A percentile compares a stretch with the other conserved stretches of the same genome.
These are phyloP conservation scores for Musa acuminata DNA, from an alignment of 176 grass and related monocot genomes.

Conservation along the genomic window DNA sequence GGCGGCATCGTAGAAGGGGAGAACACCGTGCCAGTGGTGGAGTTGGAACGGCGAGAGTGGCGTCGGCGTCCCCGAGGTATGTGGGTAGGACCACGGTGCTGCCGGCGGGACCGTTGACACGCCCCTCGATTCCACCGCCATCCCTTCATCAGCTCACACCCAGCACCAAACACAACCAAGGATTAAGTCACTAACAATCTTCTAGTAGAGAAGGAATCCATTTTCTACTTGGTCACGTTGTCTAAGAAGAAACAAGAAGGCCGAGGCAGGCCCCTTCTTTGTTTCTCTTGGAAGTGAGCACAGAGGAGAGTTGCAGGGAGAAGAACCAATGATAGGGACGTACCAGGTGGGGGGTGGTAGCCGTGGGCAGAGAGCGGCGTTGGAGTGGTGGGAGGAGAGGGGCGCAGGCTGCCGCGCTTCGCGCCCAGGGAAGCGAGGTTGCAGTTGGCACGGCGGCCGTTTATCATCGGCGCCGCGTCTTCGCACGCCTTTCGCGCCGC, in stretches of 20 bases:
- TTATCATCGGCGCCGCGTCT: conserved; percentile 73
- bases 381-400: conserved; percentile 52
- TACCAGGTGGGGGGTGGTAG: not conserved
- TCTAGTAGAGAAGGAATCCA: too few species aligned
- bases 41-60: conserved; percentile 29
- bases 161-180: not conserved
- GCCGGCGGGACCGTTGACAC: conserved; percentile 31
- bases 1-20: conserved; percentile 76
- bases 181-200: not conserved
- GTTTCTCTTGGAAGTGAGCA: not conserved
- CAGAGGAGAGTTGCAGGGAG: not conserved
- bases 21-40: conserved; percentile 50
- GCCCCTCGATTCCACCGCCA: conserved; percentile 58
- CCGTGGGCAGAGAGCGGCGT: conserved; percentile 29
- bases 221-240: too few species aligned
- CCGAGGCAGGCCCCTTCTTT: too few species aligned
- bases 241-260: too few species aligned
- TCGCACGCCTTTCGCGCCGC: conserved; percentile 93
- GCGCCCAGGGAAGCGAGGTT: conserved; percentile 95
- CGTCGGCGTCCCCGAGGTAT: conserved; percentile 28
- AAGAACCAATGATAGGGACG: not conserved
- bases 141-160: conserved; percentile 33
- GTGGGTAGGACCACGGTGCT: conserved; percentile 80
- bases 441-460: conserved; percentile 94
- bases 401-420: conserved; percentile 54